Percentiles rank a stretch among this genome's conserved stretches.
Conservation (phyloP, 1,284 basidiomycete species). For the Trametes pubescens region DNA sequence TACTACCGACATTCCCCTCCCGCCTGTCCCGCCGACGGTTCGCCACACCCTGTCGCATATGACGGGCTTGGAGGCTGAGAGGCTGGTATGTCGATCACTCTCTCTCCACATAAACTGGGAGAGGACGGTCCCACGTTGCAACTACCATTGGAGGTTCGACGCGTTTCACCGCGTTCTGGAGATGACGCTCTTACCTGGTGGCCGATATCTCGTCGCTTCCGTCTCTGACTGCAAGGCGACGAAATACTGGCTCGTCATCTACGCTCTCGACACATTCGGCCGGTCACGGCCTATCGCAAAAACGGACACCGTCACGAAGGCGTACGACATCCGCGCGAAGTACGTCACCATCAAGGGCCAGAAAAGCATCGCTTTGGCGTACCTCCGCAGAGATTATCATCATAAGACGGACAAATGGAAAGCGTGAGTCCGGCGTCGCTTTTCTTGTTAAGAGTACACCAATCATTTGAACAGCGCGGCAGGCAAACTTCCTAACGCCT, state of each 20-base stretch:
- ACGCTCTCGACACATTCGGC: conserved; percentile 62
- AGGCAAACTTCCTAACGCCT: conserved; percentile 45
- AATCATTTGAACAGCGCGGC: conserved; percentile 35
- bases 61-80: conserved; percentile 67
- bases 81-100: conserved; percentile 66
- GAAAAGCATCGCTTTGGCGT: conserved; percentile 68
- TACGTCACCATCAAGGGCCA: conserved; percentile 59
- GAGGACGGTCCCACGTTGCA: conserved; percentile 16
- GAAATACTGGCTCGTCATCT: conserved; percentile 61
- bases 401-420: conserved; percentile 18
- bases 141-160: conserved; percentile 46
- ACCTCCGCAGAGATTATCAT: conserved; percentile 48
- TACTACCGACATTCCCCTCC: conserved; percentile 60
- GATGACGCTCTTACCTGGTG: conserved; percentile 71
- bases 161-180: conserved; percentile 59
- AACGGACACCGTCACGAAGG: conserved; percentile 58
- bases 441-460: background rate
- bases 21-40: conserved; percentile 67
- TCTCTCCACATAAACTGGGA: conserved; percentile 57
- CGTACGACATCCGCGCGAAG: conserved; percentile 67
- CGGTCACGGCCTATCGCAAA: conserved; percentile 59
- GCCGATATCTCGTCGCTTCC: conserved; percentile 72
- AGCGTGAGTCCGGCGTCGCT: conserved; percentile 27
- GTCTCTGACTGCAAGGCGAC: conserved; percentile 53
- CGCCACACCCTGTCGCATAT: conserved; percentile 53